Conservation (phyloP, 176 grass and related monocot species). For the Luzula sylvatica region DNA sequence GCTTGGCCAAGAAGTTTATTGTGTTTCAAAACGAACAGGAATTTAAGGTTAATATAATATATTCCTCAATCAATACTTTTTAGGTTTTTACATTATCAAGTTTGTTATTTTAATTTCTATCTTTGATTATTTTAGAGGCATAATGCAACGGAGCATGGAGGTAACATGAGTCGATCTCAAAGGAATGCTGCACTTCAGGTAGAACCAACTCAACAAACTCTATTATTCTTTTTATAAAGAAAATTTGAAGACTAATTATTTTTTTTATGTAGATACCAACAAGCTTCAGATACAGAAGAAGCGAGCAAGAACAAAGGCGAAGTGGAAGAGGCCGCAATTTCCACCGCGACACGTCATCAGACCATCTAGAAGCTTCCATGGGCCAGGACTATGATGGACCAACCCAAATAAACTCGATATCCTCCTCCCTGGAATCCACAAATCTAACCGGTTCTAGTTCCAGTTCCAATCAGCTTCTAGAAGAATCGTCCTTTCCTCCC, state of each 20-base stretch:
- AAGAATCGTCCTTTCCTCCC: constrained; percentile 77
- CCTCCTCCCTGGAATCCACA: constrained; percentile 30
- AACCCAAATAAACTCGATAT: constrained; percentile 21
- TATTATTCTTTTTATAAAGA: too few relatives aligned
- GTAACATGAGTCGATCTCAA: constrained; percentile 74
- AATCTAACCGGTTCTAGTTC: constrained; percentile 28
- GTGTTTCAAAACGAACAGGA: constrained; percentile 76
- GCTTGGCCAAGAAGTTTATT: constrained; percentile 78
- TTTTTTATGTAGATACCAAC: constrained; percentile 65
- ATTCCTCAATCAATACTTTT: neutral
- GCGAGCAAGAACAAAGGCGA: constrained; percentile 70
- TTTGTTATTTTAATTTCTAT: neutral
- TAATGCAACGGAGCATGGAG: constrained; percentile 85
- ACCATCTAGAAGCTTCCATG: constrained; percentile 25
- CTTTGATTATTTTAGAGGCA: constrained; percentile 58
- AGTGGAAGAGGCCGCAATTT: constrained; percentile 52
- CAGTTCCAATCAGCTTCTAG: constrained; percentile 30
- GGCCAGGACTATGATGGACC: constrained; percentile 21
- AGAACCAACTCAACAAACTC: neutral
- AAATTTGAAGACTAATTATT: constrained; percentile 19
- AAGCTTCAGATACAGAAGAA: constrained; percentile 83
- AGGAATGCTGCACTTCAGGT: constrained; percentile 93
- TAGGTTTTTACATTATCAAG: too few relatives aligned
- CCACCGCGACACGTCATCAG: constrained; percentile 26
- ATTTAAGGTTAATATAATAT: constrained; percentile 48